Base-by-base conservation (phyloP, 257 asterid genomes). In the Vinca minor region DNA sequence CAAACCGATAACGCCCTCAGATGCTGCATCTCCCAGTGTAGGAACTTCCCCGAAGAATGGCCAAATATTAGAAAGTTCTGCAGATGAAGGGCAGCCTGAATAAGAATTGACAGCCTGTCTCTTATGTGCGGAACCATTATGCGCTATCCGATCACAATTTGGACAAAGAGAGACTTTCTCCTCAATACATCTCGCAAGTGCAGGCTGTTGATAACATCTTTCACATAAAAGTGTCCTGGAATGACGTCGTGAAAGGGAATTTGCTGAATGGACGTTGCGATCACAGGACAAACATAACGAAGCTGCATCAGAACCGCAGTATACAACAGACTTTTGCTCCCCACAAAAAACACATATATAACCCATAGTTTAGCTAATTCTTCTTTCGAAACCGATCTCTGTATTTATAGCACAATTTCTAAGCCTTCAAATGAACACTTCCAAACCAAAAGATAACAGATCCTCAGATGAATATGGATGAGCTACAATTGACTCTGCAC, bases 211-310 rank as follows among this genome's bases (percentile, higher is more conserved):
- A 71, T 79, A 73, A 74, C 98, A 92, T 74, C 94, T 84, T 63
- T 83, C 98, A 20, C 98, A 92, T 39, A 89, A 55, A 44, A 92
- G 87, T 26, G 98, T 87, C 70, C 98, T 80, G 3, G 82, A 77
- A 73, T 92, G 98, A 32, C 98, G 95, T 15, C 71, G 84, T 11
- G 96, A 86, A 46, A 92, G 87, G 62, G 91, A 80, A 71, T 88
- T 92, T 41, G 98, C 98, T 18, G 95, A 92, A 77, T 92, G 98
- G 63, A 92, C 82, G 41, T 74, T 87, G 8, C 85, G 94, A 59
- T 92, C 98, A 62, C 98, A 92, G 49, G 98, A 86, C 59, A 92
- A 72, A 62, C 98, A 92, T 49, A 92, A 77, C 38, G 89, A 76
- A 59, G 98, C 98, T 23, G 83, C 80, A 75, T 92, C 98, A 2